Evolutionary conservation across 176 grass and related monocot genomes (phyloP), one percentile per base, ranked within the genome.

Genomic region (Carex kokanica): DNA sequence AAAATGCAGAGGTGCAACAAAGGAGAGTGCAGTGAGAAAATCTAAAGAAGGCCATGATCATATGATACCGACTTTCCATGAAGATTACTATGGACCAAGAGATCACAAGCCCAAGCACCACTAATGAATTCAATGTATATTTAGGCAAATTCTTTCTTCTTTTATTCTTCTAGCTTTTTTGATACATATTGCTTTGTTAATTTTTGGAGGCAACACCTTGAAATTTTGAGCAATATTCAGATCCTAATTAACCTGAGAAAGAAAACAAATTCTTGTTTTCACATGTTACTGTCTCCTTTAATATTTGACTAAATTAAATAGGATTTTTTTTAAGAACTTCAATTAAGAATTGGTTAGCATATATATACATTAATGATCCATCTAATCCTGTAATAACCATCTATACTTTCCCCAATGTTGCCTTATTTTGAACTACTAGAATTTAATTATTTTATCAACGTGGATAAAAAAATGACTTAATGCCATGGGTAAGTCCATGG

Each of bases 71-170:
- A 83, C 78, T 63, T 87, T 95, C 62, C 90, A 94, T 2, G 93
- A 92, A 59, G 93, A 92, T 78, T 94, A 94, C 84, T 92, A 90
- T 43, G 93, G 90, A 11, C 90, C 90, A 15, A 90, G 86, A 32
- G 93, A 92, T 20, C 90, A 95, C 51, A 85, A 85, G 21, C 88
- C 93, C 0, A 95, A 84, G 12, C 93, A 95, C 45, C 93, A 92
- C 47, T 95, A 86, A 91, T 43, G 14, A 32, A 55, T 16, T 74
- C 57, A 1, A 61, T 34, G 23, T 87, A 86, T 70, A 91, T 84
- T 91, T 89, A 58, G 43, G 84, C 84, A 58, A 45, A 79, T 94
- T 78, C 29, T 58, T 13, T 71, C 52, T 15, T 45, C 20, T 80
- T 47, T 47, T 32, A 57, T 79, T 23, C 21, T 34, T 56, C 2